Percentiles rank a stretch among this genome's conserved stretches.
Conservation (phyloP, 495 filamentous ascomycete species). For the Penicillium simplicissimum region DNA sequence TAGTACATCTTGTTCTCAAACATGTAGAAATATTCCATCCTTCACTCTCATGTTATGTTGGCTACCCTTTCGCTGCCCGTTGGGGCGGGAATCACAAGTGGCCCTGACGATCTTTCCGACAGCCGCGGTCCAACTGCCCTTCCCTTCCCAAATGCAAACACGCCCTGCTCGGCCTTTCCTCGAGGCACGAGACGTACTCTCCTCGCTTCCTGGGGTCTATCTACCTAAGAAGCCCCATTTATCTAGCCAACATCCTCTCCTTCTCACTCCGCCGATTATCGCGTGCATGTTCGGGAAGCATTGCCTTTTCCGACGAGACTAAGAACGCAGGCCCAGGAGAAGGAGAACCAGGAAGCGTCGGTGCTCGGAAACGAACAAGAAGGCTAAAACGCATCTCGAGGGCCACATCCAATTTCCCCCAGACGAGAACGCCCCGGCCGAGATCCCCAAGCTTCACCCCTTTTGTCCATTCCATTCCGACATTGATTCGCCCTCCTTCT, state of each 20-base stretch:
- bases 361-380: too few species aligned
- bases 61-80: neutral
- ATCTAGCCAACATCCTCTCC: neutral
- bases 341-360: neutral
- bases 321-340: neutral
- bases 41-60: too few species aligned
- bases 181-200: slow-evolving; percentile 13
- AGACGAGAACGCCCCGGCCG: slow-evolving; percentile 1
- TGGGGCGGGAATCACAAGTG: slow-evolving; percentile 28
- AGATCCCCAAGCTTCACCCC: neutral
- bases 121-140: slow-evolving; percentile 38
- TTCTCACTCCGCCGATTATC: slow-evolving; percentile 8
- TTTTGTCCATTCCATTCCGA: slow-evolving; percentile 5
- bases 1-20: neutral
- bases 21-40: neutral
- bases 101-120: slow-evolving; percentile 37
- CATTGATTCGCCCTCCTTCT: neutral
- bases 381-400: neutral
- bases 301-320: slow-evolving; percentile 11
- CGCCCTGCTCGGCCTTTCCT: slow-evolving; percentile 15
- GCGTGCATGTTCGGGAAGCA: slow-evolving; percentile 15
- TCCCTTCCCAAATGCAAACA: too few species aligned
- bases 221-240: neutral
- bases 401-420: slow-evolving; percentile 7
- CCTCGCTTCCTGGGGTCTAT: neutral